Evolutionary conservation across 2,329 filamentous ascomycete species (phyloP), one percentile per base, ranked within the genome.

Genomic region (Penicillium sp.): DNA sequence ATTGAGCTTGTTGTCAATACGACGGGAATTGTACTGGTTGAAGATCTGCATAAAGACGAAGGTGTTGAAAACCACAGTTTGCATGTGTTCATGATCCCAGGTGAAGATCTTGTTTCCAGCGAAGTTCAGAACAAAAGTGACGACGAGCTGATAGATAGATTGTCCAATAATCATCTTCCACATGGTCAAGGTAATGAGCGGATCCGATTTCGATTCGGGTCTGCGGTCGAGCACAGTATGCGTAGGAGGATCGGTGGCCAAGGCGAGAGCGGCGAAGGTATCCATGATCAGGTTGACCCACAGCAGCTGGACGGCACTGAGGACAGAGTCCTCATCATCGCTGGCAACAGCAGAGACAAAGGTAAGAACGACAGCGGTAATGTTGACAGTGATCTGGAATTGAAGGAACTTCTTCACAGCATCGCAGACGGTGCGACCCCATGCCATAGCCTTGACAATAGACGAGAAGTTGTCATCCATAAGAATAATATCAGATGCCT

Each of bases 391-490:
- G 42, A 77, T 70, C 67, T 77, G 74, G 52, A 77, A 77, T 61
- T 74, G 77, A 48, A 90, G 77, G 72, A 90, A 90, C 57, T 87
- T 86, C 77, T 90, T 89, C 64, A 90, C 88, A 1, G 88, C 86
- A 66, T 90, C 88, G 66, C 90, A 90, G 63, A 90, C 88, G 32
- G 88, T 86, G 24, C 88, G 83, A 47, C 89, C 89, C 89, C 89
- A 93, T 63, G 88, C 87, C 62, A 92, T 79, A 13, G 89, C 89
- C 73, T 90, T 91, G 60, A 93, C 87, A 57, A 92, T 93, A n/a
- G 88, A 92, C 27, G 86, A 82, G 73, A 93, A 93, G 75, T 92
- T 92, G 73, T 93, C 89, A 68, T 92, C 89, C 89, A 92, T 92
- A 13, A 93, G 79, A 63, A 93, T 91, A 57, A 93, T 93, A 36